Conservation (phyloP, 2,329 filamentous ascomycete genomes). For the Diplodia corticola region DNA sequence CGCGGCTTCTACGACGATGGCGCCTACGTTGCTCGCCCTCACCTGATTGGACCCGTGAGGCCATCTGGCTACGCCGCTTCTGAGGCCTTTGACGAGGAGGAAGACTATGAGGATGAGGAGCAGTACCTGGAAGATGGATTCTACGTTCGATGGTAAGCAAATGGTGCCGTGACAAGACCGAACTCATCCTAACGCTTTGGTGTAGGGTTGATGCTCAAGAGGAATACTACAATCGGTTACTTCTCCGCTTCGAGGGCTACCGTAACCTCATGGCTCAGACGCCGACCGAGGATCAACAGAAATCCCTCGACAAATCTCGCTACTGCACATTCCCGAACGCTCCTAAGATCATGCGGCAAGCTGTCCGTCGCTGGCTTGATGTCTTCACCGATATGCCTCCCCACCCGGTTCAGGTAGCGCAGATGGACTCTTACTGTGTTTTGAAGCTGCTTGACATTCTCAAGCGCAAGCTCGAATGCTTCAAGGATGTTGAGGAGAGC, state of each 20-base stretch:
- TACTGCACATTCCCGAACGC: constrained; percentile 19
- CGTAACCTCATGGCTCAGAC: neutral
- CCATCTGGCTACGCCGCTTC: neutral
- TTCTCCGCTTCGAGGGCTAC: constrained; percentile 34
- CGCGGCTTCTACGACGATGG: constrained; percentile 74
- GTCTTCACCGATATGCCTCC: constrained; percentile 41
- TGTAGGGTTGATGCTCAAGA: constrained; percentile 40
- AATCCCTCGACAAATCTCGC: constrained; percentile 17
- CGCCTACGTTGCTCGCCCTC: constrained; percentile 67
- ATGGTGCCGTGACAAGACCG: neutral
- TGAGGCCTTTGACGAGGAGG: neutral
- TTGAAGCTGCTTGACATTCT: constrained; percentile 66
- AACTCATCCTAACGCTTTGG: neutral
- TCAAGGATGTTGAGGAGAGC: constrained; percentile 61
- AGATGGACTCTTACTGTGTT: constrained; percentile 63
- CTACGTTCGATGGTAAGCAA: neutral
- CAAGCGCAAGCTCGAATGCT: constrained; percentile 61
- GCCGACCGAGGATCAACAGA: neutral
- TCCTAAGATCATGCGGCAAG: constrained; percentile 39
- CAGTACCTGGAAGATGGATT: neutral
- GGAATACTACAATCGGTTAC: constrained; percentile 52
- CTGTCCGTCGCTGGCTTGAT: constrained; percentile 15
- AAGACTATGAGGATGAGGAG: neutral
- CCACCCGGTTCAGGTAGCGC: constrained; percentile 51
- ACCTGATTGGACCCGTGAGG: constrained; percentile 39